Conservation (phyloP, 1,139 yeast species). For the Zygosaccharomyces sapae region DNA sequence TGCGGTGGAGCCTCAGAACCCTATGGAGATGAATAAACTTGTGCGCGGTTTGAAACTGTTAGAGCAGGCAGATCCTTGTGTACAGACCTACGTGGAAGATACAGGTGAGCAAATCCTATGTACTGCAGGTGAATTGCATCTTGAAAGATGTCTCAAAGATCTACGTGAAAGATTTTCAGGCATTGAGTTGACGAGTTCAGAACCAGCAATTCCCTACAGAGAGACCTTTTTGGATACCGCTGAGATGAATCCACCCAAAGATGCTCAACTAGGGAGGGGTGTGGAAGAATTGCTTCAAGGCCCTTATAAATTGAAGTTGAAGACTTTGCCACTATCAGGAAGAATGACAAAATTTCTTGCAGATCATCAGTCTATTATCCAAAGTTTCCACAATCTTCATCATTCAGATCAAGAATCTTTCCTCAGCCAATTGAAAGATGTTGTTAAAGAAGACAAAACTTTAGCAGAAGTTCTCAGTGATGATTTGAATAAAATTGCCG, state of each 20-base stretch:
- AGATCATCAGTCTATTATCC: slow-evolving; percentile 44
- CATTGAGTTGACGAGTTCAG: slow-evolving; percentile 77
- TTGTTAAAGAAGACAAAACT: slow-evolving; percentile 36
- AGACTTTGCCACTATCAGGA: slow-evolving; percentile 56
- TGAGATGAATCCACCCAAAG: slow-evolving; percentile 45
- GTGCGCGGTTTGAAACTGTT: slow-evolving; percentile 75
- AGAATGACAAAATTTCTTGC: slow-evolving; percentile 49
- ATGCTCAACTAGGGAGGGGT: slow-evolving; percentile 43
- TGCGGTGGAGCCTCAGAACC: slow-evolving; percentile 90
- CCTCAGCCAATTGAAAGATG: slow-evolving; percentile 36
- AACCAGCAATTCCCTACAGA: slow-evolving; percentile 91
- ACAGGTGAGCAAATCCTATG: slow-evolving; percentile 88
- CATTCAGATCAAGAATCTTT: slow-evolving; percentile 32
- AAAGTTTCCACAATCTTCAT: slow-evolving; percentile 29
- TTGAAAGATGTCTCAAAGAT: slow-evolving; percentile 87
- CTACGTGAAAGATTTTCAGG: slow-evolving; percentile 89
- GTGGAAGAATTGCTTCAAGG: slow-evolving; percentile 45
- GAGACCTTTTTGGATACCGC: slow-evolving; percentile 64
- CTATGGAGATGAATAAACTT: slow-evolving; percentile 68
- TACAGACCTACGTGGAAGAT: slow-evolving; percentile 78
- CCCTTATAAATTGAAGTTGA: slow-evolving; percentile 44
- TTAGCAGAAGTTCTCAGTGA: slow-evolving; percentile 18
- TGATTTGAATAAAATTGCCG: slow-evolving; percentile 47
- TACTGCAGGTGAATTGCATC: slow-evolving; percentile 93
- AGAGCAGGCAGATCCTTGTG: slow-evolving; percentile 89